These are phyloP conservation scores for Penicillium sp. DNA, from an alignment of 2,329 filamentous ascomycete species.

Conservation along the genomic window DNA sequence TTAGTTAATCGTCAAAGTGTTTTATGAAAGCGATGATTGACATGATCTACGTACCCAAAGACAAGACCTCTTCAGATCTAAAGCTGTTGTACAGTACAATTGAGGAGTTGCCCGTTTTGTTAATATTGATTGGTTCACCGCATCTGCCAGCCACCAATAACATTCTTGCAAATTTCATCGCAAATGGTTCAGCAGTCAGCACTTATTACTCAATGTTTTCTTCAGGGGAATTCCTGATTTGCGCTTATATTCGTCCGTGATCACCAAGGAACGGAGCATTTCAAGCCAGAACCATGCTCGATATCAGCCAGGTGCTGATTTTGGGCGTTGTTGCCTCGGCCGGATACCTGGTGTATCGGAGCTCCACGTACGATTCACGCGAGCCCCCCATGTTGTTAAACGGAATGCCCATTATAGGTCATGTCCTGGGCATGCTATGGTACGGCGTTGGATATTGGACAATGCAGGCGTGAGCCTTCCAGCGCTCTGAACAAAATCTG, in stretches of 20 bases:
- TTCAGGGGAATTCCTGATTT: not conserved
- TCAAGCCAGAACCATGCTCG: constrained; percentile 6
- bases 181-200: too few species aligned
- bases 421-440: constrained; percentile 22
- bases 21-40: not conserved
- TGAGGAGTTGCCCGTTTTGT: not conserved
- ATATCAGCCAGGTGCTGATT: constrained; percentile 5
- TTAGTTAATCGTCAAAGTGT: not conserved
- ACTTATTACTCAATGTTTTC: not conserved
- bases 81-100: not conserved
- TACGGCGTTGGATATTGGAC: constrained; percentile 25
- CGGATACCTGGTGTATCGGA: constrained; percentile 7
- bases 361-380: constrained; percentile 18
- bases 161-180: not conserved
- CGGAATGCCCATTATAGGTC: constrained; percentile 27
- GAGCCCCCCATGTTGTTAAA: constrained; percentile 23
- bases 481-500: not conserved
- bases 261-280: not conserved
- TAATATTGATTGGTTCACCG: not conserved
- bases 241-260: not conserved
- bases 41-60: not conserved
- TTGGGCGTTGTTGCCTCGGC: constrained; percentile 5
- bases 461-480: constrained; percentile 13
- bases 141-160: not conserved
- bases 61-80: too few species aligned